A percentile compares a stretch with the other conserved stretches of the same genome.
These are phyloP conservation scores for Saksenaea oblongispora DNA, from an alignment of 371 early-diverging fungal species.

Conservation along the genomic window DNA sequence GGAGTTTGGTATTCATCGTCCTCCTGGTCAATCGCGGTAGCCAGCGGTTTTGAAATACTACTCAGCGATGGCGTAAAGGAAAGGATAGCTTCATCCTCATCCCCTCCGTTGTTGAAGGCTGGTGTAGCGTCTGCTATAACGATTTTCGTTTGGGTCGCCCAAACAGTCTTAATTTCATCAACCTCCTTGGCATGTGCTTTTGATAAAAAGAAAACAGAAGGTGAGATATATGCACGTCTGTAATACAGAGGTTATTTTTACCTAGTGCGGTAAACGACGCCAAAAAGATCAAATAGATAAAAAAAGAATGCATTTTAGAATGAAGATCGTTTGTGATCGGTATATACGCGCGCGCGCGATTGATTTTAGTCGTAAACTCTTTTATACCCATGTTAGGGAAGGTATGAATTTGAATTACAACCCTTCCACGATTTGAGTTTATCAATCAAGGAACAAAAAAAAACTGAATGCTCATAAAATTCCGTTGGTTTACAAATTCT, in stretches of 20 bases:
- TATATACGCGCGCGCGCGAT: neutral
- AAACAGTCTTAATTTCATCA: neutral
- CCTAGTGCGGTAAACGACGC: neutral
- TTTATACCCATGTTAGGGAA: neutral
- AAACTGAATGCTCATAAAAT: neutral
- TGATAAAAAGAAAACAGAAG: neutral
- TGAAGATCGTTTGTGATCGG: neutral
- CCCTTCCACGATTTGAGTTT: neutral
- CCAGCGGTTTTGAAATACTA: neutral
- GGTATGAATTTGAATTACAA: slow-evolving; percentile 3
- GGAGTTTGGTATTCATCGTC: neutral
- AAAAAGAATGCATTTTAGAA: neutral
- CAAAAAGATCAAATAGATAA: neutral
- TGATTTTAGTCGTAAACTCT: neutral
- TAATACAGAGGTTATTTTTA: neutral
- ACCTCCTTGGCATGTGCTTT: neutral
- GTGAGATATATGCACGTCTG: neutral
- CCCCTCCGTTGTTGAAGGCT: neutral
- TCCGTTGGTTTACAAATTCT: slow-evolving; percentile 5
- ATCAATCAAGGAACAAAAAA: neutral
- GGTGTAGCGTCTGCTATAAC: neutral
- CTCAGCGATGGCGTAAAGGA: no score
- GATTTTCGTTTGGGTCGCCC: neutral
- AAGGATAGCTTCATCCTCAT: neutral
- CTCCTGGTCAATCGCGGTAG: neutral